Percentiles rank a stretch among this genome's conserved stretches.
Conservation (phyloP, 2,329 filamentous ascomycete genomes). For the Colletotrichum lupini region DNA sequence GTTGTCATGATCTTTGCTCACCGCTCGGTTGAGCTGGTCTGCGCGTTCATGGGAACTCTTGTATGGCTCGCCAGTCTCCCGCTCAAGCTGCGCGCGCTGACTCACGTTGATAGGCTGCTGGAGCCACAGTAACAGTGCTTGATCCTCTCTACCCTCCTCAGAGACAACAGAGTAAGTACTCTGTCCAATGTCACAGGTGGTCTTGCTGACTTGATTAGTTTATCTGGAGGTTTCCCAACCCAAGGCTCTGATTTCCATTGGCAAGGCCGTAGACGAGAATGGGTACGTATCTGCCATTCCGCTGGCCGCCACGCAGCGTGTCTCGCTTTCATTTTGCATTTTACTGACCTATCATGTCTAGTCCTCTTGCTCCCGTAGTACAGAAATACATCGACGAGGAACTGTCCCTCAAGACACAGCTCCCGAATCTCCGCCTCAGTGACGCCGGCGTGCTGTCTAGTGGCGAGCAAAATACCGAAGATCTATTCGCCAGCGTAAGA, state of each 20-base stretch:
- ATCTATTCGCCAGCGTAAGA: slow-evolving; percentile 69
- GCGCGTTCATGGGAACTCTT: slow-evolving; percentile 81
- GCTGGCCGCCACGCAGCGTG: background rate
- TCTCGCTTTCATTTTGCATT: background rate
- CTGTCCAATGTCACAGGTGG: background rate
- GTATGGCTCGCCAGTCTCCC: slow-evolving; percentile 42
- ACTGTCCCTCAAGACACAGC: slow-evolving; percentile 76
- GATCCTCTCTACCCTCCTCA: slow-evolving; percentile 87
- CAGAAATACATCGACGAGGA: slow-evolving; percentile 77
- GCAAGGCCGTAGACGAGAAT: slow-evolving; percentile 75
- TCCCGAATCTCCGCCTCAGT: slow-evolving; percentile 78
- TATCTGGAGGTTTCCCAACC: slow-evolving; percentile 85
- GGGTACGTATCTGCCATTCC: slow-evolving; percentile 32
- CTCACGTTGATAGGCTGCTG: slow-evolving; percentile 52
- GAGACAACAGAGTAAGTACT: slow-evolving; percentile 67
- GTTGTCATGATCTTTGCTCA: slow-evolving; percentile 95
- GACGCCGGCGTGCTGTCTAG: slow-evolving; percentile 80
- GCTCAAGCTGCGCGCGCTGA: slow-evolving; percentile 7
- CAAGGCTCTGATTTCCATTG: slow-evolving; percentile 77
- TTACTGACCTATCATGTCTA: slow-evolving; percentile 16
- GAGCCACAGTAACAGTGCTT: slow-evolving; percentile 73
- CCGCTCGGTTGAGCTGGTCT: slow-evolving; percentile 58
- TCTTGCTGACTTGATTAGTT: slow-evolving; percentile 52
- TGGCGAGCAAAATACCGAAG: slow-evolving; percentile 72
- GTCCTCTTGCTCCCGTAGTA: slow-evolving; percentile 63